These are phyloP conservation scores for Phytophthora podocarpi DNA, from an alignment of 352 stramenopile species.

Conservation along the genomic window DNA sequence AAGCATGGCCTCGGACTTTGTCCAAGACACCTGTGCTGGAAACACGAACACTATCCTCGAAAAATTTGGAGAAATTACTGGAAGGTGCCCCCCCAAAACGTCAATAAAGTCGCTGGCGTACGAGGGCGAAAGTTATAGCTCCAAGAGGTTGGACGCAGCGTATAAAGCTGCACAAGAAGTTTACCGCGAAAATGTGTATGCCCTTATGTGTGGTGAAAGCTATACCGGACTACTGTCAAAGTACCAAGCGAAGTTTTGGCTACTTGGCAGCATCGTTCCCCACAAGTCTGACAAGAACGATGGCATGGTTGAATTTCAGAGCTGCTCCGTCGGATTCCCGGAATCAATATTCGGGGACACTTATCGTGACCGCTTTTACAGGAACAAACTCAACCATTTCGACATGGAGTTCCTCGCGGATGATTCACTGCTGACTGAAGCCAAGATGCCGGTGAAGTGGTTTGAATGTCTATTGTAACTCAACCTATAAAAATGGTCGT, in stretches of 20 bases:
- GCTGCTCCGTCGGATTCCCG: conserved; percentile 40
- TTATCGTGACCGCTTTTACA: conserved; percentile 54
- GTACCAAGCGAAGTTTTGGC: conserved; percentile 25
- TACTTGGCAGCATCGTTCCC: conserved; percentile 24
- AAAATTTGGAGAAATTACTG: conserved; percentile 26
- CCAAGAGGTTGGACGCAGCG: conserved; percentile 17
- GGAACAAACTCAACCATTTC: conserved; percentile 32
- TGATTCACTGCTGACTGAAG: conserved; percentile 43
- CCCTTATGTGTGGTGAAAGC: conserved; percentile 44
- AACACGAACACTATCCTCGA: conserved; percentile 21
- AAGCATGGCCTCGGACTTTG: conserved; percentile 51
- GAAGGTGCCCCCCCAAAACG: conserved; percentile 27
- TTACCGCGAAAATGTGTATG: conserved; percentile 35
- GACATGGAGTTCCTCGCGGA: conserved; percentile 56
- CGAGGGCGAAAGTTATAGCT: conserved; percentile 33
- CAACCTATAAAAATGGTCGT: too few relatives aligned
- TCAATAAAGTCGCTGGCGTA: conserved; percentile 42
- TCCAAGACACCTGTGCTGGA: conserved; percentile 37
- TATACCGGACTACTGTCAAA: conserved; percentile 41
- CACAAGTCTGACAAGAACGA: conserved; percentile 44
- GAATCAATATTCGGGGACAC: conserved; percentile 29
- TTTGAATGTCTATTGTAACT: conserved; percentile 66
- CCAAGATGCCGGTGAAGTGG: conserved; percentile 67
- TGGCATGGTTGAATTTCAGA: conserved; percentile 50
- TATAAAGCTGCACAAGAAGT: conserved; percentile 42